A percentile compares a stretch with the other conserved stretches of the same genome.
These are phyloP conservation scores for Saxispiralis lemnorum DNA, from an alignment of 495 filamentous ascomycete genomes.

Conservation along the genomic window DNA sequence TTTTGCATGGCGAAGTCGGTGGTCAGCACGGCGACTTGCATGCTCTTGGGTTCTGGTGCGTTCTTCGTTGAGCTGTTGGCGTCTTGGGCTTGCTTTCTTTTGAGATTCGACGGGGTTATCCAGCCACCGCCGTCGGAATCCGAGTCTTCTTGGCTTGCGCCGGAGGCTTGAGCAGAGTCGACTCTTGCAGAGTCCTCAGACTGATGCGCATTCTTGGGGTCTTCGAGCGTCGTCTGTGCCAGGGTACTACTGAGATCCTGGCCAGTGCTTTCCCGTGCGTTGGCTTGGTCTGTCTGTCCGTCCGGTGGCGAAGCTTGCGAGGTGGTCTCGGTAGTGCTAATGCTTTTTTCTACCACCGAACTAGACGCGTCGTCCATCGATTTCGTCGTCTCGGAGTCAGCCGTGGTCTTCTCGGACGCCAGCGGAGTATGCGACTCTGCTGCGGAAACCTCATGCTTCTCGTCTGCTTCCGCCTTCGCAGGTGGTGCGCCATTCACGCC, in stretches of 20 bases:
- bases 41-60: slow-evolving; percentile 37
- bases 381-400: too few relatives aligned
- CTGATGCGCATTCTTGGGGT: neutral
- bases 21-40: slow-evolving; percentile 74
- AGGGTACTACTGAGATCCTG: too few relatives aligned
- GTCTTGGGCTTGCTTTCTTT: slow-evolving; percentile 59
- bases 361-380: too few relatives aligned
- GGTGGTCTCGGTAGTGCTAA: neutral
- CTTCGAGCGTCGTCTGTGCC: too few relatives aligned
- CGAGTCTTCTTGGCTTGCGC: slow-evolving; percentile 19
- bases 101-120: slow-evolving; percentile 90
- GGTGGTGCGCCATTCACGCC: slow-evolving; percentile 51
- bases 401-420: too few relatives aligned
- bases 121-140: slow-evolving; percentile 61
- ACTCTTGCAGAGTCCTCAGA: neutral
- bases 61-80: slow-evolving; percentile 29
- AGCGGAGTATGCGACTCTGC: too few relatives aligned
- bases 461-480: slow-evolving; percentile 1
- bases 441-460: neutral
- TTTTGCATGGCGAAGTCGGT: slow-evolving; percentile 97
- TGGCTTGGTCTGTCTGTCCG: too few relatives aligned
- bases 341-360: neutral
- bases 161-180: slow-evolving; percentile 10
- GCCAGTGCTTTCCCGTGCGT: too few relatives aligned
- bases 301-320: too few relatives aligned